phyloP scores from a whole-genome alignment of 2,329 filamentous ascomycete species.

The Eutypella sp. region DNA sequence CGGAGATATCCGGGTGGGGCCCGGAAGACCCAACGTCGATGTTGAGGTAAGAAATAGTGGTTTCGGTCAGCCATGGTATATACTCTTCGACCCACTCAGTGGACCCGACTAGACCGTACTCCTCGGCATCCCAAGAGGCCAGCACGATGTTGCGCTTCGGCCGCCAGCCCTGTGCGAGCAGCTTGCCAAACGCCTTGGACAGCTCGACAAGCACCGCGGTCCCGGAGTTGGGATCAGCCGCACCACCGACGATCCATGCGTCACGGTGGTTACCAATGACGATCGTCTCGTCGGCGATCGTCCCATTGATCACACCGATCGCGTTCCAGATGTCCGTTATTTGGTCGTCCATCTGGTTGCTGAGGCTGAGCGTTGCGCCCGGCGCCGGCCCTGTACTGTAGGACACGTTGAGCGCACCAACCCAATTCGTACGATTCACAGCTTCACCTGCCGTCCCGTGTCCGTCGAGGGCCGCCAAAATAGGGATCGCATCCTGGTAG shows the following conservation, averaged over 20 bases:
- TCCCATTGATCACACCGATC: constrained; percentile 76
- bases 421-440: constrained; percentile 57
- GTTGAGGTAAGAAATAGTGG: constrained; percentile 74
- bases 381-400: constrained; percentile 44
- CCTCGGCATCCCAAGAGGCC: constrained; percentile 66
- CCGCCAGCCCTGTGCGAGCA: constrained; percentile 71
- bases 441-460: constrained; percentile 64
- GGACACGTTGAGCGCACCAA: constrained; percentile 42
- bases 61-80: constrained; percentile 66
- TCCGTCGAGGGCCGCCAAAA: constrained; percentile 74
- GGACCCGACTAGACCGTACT: constrained; percentile 75
- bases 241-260: constrained; percentile 79
- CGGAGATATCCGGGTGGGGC: constrained; percentile 48
- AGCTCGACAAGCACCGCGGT: constrained; percentile 74
- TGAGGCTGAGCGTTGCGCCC: constrained; percentile 56
- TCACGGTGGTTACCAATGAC: constrained; percentile 79
- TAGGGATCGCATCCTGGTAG: constrained; percentile 67
- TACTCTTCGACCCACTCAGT: constrained; percentile 88
- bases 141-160: constrained; percentile 76
- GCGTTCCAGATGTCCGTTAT: constrained; percentile 72
- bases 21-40: constrained; percentile 66
- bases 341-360: constrained; percentile 65
- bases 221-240: constrained; percentile 78
- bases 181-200: constrained; percentile 64
- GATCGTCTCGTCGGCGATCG: constrained; percentile 68